Evolutionary conservation across 768 basidiomycete genomes (phyloP).

Genomic region (Naganishia kalamii): DNA sequence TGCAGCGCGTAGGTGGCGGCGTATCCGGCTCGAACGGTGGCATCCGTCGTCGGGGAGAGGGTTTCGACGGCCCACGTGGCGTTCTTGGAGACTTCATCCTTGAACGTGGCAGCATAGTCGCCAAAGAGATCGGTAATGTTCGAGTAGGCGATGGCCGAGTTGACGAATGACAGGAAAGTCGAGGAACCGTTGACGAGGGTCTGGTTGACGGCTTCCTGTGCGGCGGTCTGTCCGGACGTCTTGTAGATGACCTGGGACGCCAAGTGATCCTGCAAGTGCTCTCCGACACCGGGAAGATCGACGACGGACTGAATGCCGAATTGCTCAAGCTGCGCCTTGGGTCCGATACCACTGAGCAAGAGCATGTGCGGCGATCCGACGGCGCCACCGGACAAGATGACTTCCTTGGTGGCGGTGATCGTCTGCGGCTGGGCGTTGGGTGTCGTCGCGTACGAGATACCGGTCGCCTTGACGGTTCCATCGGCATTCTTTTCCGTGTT

Average conservation of each 20-base stretch:
- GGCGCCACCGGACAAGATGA: slow-evolving; percentile 52
- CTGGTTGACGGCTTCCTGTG: slow-evolving; percentile 39
- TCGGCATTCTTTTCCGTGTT: slow-evolving; percentile 48
- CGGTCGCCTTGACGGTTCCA: slow-evolving; percentile 49
- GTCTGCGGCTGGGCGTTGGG: slow-evolving; percentile 43
- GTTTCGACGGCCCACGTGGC: slow-evolving; percentile 44
- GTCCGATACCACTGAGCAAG: slow-evolving; percentile 68
- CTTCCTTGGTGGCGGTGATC: slow-evolving; percentile 59
- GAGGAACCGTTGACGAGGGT: slow-evolving; percentile 30
- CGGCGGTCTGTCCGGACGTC: slow-evolving; percentile 49
- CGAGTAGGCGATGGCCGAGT: slow-evolving; percentile 60
- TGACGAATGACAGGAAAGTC: slow-evolving; percentile 56
- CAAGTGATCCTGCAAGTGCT: slow-evolving; percentile 65
- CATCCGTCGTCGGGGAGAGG: slow-evolving; percentile 51
- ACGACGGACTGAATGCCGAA: slow-evolving; percentile 56
- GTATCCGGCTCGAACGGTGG: slow-evolving; percentile 49
- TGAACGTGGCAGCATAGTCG: slow-evolving; percentile 42
- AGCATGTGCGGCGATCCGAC: slow-evolving; percentile 55
- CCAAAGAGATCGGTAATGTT: slow-evolving; percentile 53
- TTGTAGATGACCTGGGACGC: slow-evolving; percentile 49
- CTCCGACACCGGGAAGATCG: slow-evolving; percentile 68
- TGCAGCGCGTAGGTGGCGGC: slow-evolving; percentile 31
- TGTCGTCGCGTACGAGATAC: slow-evolving; percentile 53
- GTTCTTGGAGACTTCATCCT: slow-evolving; percentile 44
- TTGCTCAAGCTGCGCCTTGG: slow-evolving; percentile 54